Base-by-base conservation (phyloP, 106 monocot genomes). In the Posidonia australis region DNA sequence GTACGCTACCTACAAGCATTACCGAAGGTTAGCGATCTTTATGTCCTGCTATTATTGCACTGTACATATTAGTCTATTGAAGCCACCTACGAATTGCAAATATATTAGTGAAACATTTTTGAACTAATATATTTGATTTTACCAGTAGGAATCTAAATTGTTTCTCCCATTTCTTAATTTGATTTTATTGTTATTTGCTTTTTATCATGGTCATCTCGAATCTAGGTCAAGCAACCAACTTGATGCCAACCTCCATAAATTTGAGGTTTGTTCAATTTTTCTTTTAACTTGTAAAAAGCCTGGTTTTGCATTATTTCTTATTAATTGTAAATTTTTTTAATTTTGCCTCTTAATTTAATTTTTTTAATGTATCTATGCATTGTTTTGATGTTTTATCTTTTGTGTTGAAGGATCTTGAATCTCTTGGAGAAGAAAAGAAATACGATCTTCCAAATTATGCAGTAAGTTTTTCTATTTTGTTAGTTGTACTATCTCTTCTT, bases 1-100 rank as follows among this genome's bases (percentile, higher is more conserved):
- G 13, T 80, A 80, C 55, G 72, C 78, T 21, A 78, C 83, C 10
- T 83, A 80, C 70, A 77, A 63, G 44, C 78, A 87, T 67, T 80
- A 83, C 60, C 10, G 41, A 64, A 64, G 69, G 73, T 73, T 46
- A 65, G 49, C 51, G 3, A 60, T 53, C 25, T 28, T 54, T 42
- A 43, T 51, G n/a, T 51, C 13, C 22, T 12, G 49, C 31, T 61
- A 27, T 28, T 58, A 21, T 18, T 26, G 16, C 25, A 26, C 25
- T 5, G 27, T 27, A n/a, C n/a, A n/a, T n/a, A n/a, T n/a, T n/a
- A n/a, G n/a, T n/a, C n/a, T n/a, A n/a, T n/a, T n/a, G n/a, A n/a
- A n/a, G n/a, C n/a, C n/a, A n/a, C n/a, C n/a, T n/a, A n/a, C n/a
- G n/a, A n/a, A n/a, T n/a, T n/a, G n/a, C n/a, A n/a, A n/a, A n/a